phyloP scores from a whole-genome alignment of 352 stramenopile species.

The Aphanomyces euteiches region DNA sequence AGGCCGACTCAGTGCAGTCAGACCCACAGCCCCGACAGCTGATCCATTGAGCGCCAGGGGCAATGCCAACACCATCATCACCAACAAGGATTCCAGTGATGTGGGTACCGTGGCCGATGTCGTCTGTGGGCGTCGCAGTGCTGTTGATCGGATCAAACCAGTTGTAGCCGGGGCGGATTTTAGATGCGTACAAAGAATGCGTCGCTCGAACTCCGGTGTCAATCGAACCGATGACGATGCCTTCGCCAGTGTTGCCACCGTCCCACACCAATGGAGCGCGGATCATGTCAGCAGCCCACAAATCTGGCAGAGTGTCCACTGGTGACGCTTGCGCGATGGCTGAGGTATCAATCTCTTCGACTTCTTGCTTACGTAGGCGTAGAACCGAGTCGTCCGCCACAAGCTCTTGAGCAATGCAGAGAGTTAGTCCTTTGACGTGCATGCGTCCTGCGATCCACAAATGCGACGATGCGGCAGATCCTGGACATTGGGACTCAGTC shows the following conservation, averaged over 20 bases:
- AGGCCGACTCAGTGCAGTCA: slow-evolving; percentile 43
- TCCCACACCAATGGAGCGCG: slow-evolving; percentile 42
- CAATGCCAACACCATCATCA: slow-evolving; percentile 29
- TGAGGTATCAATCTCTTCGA: neutral
- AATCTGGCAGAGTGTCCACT: neutral
- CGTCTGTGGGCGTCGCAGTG: slow-evolving; percentile 41
- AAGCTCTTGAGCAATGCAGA: slow-evolving; percentile 23
- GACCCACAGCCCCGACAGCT: slow-evolving; percentile 51
- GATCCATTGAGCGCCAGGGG: slow-evolving; percentile 54
- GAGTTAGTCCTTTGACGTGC: slow-evolving; percentile 12
- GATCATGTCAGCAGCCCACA: slow-evolving; percentile 43
- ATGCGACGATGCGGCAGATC: neutral
- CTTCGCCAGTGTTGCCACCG: slow-evolving; percentile 47
- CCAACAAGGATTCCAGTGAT: slow-evolving; percentile 54
- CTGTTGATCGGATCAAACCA: slow-evolving; percentile 59
- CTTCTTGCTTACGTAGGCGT: slow-evolving; percentile 3
- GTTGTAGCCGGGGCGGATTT: slow-evolving; percentile 44
- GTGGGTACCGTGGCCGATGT: slow-evolving; percentile 53
- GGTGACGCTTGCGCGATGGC: neutral
- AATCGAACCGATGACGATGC: slow-evolving; percentile 56
- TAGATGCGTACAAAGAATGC: slow-evolving; percentile 46
- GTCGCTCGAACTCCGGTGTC: slow-evolving; percentile 53
- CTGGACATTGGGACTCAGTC: no score
- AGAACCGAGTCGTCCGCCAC: neutral
- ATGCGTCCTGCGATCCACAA: slow-evolving; percentile 18